Percentiles rank a stretch among this genome's conserved stretches.
Conservation (phyloP, 2,329 filamentous ascomycete species). For the Fusarium illudens region DNA sequence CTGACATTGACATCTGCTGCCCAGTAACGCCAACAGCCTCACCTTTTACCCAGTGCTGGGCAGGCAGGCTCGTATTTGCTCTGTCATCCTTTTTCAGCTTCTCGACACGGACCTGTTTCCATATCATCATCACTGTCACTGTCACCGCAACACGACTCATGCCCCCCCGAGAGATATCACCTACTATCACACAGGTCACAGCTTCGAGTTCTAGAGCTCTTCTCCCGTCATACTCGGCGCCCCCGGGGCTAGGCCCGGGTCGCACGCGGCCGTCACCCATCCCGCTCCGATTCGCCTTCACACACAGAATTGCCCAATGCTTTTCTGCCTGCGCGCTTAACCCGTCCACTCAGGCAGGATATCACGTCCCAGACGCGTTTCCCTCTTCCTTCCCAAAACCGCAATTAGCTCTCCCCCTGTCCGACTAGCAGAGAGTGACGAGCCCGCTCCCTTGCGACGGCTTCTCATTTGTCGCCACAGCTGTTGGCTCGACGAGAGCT, state of each 20-base stretch:
- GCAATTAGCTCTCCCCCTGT: conserved; percentile 30
- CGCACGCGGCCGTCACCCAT: conserved; percentile 28
- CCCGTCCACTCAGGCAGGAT: conserved; percentile 22
- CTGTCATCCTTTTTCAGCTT: conserved; percentile 9
- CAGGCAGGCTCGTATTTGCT: conserved; percentile 13
- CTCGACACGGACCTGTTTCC: neutral
- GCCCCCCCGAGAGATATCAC: conserved; percentile 5
- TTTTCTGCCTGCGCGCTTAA: conserved; percentile 38
- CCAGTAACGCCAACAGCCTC: conserved; percentile 6
- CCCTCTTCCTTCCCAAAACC: conserved; percentile 26
- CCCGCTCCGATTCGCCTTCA: conserved; percentile 35
- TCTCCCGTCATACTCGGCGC: conserved; percentile 10
- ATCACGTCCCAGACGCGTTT: conserved; percentile 31
- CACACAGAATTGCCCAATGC: conserved; percentile 15
- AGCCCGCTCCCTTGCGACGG: conserved; percentile 19
- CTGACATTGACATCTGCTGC: neutral
- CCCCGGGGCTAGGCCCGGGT: conserved; percentile 31
- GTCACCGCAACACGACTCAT: conserved; percentile 21
- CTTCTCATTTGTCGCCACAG: conserved; percentile 27
- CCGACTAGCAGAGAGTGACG: conserved; percentile 20
- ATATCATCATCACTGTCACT: conserved; percentile 5
- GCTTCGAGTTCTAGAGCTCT: conserved; percentile 13
- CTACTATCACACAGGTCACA: conserved; percentile 1
- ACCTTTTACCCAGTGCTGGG: conserved; percentile 1
- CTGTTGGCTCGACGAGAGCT: neutral